Evolutionary conservation across 768 basidiomycete species (phyloP).

Genomic region (Hortiboletus flavorubellus): DNA sequence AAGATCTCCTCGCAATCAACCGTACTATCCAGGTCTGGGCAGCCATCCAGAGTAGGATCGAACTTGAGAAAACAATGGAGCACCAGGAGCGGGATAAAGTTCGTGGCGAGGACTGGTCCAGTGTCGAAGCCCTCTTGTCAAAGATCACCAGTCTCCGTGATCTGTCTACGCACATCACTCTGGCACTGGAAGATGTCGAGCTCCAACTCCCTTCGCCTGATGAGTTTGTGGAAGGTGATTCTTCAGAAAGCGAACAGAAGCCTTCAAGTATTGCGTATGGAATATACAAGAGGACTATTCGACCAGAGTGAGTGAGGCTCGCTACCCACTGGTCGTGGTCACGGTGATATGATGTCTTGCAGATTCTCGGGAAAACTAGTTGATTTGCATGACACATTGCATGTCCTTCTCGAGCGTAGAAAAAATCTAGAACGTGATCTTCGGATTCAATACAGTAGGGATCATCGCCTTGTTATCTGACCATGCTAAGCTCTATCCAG

Average conservation of each 20-base stretch:
- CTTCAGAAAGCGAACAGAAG: constrained; percentile 14
- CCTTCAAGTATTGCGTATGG: constrained; percentile 27
- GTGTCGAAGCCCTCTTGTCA: constrained; percentile 50
- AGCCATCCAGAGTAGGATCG: constrained; percentile 46
- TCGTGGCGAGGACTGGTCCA: constrained; percentile 48
- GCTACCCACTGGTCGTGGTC: not conserved
- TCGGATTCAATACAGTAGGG: constrained; percentile 52
- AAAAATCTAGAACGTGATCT: constrained; percentile 53
- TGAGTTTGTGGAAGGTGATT: constrained; percentile 24
- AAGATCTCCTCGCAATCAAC: constrained; percentile 64
- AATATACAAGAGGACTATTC: constrained; percentile 53
- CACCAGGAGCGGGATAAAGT: constrained; percentile 21
- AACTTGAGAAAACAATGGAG: constrained; percentile 58
- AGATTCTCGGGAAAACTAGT: constrained; percentile 59
- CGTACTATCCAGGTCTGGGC: constrained; percentile 61
- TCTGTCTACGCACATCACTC: constrained; percentile 56
- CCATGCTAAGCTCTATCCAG: constrained; percentile 36
- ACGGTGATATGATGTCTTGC: constrained; percentile 19
- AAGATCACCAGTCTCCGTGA: constrained; percentile 48
- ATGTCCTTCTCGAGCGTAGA: constrained; percentile 42
- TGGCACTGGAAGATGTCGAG: constrained; percentile 40
- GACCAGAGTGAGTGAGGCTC: constrained; percentile 52
- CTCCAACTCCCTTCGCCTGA: constrained; percentile 13
- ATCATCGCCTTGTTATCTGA: not conserved
- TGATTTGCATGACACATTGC: constrained; percentile 46